Evolutionary conservation across 1,284 basidiomycete genomes (phyloP), one percentile per base, ranked within the genome.

Genomic region (Moesziomyces aphidis): DNA sequence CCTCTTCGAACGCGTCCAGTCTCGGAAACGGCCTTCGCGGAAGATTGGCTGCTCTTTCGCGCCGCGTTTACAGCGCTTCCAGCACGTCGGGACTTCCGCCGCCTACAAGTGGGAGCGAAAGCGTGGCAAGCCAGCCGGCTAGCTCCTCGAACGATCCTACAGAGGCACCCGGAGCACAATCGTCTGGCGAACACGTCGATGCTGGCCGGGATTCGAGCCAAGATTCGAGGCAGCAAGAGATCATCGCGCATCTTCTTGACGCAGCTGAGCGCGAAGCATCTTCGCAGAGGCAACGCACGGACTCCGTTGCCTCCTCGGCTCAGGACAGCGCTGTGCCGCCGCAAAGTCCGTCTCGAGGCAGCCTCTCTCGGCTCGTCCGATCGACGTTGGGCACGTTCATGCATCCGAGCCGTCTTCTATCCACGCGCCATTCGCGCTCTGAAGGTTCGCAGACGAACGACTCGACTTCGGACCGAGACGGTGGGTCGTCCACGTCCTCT

Each of bases 11-110:
- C 19, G 36, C 58, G 6, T 17, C 52, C 2, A 42, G 50, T 19
- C 62, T 72, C 17, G 63, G 72, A 9, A 50, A 55, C n/a, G 69
- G 76, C 21, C 55, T 78, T 7, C 66, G 73, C 26, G 55, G 65
- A 11, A 58, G 74, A 3, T 57, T 80, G 15, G 36, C 54, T 11
- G 39, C 61, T 4, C 48, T 78, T 3, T 72, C 68, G 13, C 55
- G 65, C 4, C 67, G 68, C 7, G 59, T 59, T 1, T 50, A 50
- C n/a, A 64, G 43, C 47, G 62, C 55, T 24, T 57, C 65, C 11
- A 49, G 54, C 36, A 64, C 21, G 23, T 47, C 60, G 5, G 43
- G 50, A 5, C 60, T 46, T 3, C 42, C 11, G 10, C 23, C 11
- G n/a, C n/a, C n/a, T n/a, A 44, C 52, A 23, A 19, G 10, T 34